Base-by-base conservation (phyloP, 2,329 filamentous ascomycete species). In the Pseudopyrenochaeta lycopersici region DNA sequence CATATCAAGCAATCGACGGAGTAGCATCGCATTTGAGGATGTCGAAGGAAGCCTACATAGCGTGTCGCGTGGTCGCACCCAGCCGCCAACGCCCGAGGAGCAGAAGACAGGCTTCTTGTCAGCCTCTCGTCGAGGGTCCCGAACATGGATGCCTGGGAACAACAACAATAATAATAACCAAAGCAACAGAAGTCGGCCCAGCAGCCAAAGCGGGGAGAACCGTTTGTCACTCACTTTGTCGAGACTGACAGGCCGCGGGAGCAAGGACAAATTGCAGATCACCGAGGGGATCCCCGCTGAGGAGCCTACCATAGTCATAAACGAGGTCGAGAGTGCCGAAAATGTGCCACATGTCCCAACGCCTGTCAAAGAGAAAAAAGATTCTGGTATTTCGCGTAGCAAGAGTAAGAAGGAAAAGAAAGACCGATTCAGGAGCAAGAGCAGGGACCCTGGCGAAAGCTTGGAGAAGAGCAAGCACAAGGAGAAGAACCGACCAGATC, bases 81-180 rank as follows among this genome's bases (percentile, higher is more conserved):
- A 64, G 29, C 74, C 79, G 1, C 64, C 75, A 3, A 82, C 80
- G 2, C 80, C 80, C 1, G 80, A 80, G 20, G 80, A 82, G 29
- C 70, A 75, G 7, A 71, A 69, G 44, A 31, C 54, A 7, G 62
- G 65, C 15, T 75, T 76, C 46, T 47, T 75, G 17, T 71, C 69
- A 29, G 55, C 65, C 7, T 74, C 71, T 14, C 62, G 71, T n/a
- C 72, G 72, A 14, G 62, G 68, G 21, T 75, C 70, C 11, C 69
- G 69, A 29, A 67, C 61, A 23, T 71, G 64, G 65, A 60, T 72
- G 33, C 54, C 59, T 10, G 73, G 69, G 71, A 64, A 44, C 17
- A 62, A 56, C 32, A 78, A 44, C 17, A 62, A 56, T 29, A 78
- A 27, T 27, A 27, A 27, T 27, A 27, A 9, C 23, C 23, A 27